Conservation (phyloP, 1,284 basidiomycete species). For the Ceratobasidium sp. region DNA sequence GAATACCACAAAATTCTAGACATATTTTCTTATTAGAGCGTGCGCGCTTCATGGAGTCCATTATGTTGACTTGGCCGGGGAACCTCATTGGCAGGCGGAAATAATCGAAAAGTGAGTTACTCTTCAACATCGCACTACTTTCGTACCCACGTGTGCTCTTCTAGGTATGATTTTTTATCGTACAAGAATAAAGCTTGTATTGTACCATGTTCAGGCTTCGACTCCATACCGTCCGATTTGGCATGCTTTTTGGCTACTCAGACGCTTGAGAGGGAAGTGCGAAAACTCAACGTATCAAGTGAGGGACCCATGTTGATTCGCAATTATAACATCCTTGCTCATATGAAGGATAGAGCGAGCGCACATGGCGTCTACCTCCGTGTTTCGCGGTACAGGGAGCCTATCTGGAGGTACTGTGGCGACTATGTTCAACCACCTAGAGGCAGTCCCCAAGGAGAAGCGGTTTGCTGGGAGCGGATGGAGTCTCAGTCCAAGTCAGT, state of each 20-base stretch:
- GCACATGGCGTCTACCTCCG: constrained; percentile 52
- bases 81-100: constrained; percentile 60
- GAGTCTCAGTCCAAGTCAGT: constrained; percentile 64
- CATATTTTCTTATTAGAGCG: constrained; percentile 51
- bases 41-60: constrained; percentile 62
- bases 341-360: constrained; percentile 44
- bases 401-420: constrained; percentile 76
- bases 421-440: constrained; percentile 59
- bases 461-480: constrained; percentile 54
- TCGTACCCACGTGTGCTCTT: not conserved
- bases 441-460: constrained; percentile 56
- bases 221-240: constrained; percentile 75
- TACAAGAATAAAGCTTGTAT: constrained; percentile 72
- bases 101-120: constrained; percentile 56
- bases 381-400: constrained; percentile 60
- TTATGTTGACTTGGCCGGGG: constrained; percentile 70
- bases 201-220: constrained; percentile 73
- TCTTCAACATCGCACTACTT: constrained; percentile 30
- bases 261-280: constrained; percentile 53
- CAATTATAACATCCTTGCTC: too few relatives aligned
- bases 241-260: constrained; percentile 63
- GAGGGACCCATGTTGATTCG: not conserved
- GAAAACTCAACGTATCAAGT: not conserved
- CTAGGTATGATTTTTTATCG: constrained; percentile 67
- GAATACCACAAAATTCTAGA: not conserved